phyloP scores from a whole-genome alignment of 352 stramenopile genomes.

The Thalassiosira livingstoniorum region DNA sequence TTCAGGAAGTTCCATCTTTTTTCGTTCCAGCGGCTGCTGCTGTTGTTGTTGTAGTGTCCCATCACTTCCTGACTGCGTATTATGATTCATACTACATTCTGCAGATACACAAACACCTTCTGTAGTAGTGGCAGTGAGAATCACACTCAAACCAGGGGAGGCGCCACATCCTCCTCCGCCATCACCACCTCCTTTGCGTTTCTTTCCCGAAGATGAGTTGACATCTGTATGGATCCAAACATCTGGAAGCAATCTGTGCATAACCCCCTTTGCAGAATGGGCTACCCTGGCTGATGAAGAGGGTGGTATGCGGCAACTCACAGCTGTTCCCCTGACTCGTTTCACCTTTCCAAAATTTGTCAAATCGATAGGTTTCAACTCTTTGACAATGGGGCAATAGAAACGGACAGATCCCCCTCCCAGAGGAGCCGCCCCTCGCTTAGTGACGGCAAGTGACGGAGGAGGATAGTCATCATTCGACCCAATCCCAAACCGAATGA shows the following conservation, averaged over 20 bases:
- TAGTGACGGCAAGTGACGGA: slow-evolving; percentile 87
- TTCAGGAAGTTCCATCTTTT: slow-evolving; percentile 91
- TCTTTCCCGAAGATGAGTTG: slow-evolving; percentile 85
- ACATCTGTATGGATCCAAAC: slow-evolving; percentile 99
- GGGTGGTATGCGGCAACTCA: slow-evolving; percentile 96
- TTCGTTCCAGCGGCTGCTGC: slow-evolving; percentile 34
- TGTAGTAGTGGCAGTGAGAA: slow-evolving; percentile 97
- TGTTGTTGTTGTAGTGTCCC: slow-evolving; percentile 1
- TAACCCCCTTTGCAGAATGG: slow-evolving; percentile 93
- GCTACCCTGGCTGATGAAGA: slow-evolving; percentile 97
- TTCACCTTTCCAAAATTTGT: slow-evolving; percentile 98
- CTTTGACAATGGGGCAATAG: slow-evolving; percentile 92
- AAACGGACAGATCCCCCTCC: slow-evolving; percentile 91
- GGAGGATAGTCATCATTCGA: slow-evolving; percentile 62
- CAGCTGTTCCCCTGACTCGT: slow-evolving; percentile 95
- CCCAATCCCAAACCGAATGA: slow-evolving; percentile 97
- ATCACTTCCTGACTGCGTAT: slow-evolving; percentile 29
- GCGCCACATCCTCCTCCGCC: slow-evolving; percentile 66
- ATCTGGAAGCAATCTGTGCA: slow-evolving; percentile 98
- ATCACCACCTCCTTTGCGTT: slow-evolving; percentile 10
- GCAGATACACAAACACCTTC: slow-evolving; percentile 93
- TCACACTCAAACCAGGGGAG: slow-evolving; percentile 91
- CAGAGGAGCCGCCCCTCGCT: slow-evolving; percentile 88
- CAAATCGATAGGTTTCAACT: slow-evolving; percentile 94
- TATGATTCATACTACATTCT: slow-evolving; percentile 88